A percentile compares a stretch with the other conserved stretches of the same genome.
Evolutionary conservation across 2,329 filamentous ascomycete species (phyloP).

Genomic region (Colletotrichum theobromicola): DNA sequence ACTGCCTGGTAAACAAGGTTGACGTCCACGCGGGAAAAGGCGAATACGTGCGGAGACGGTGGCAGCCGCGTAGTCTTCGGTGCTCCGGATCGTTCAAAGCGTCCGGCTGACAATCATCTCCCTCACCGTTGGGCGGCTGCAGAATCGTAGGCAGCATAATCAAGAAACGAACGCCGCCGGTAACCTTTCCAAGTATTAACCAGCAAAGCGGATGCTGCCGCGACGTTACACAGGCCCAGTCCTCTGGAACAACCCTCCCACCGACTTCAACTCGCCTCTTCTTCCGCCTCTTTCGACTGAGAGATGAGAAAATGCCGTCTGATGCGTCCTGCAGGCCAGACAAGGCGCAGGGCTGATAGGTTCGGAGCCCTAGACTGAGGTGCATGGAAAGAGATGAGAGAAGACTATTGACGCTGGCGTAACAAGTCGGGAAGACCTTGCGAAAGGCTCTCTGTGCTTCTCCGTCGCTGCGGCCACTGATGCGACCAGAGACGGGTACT

Average conservation of each 20-base stretch:
- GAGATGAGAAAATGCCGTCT: not conserved
- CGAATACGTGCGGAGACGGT: not conserved
- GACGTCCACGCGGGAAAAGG: not conserved
- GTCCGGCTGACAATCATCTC: not conserved
- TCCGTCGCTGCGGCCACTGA: not conserved
- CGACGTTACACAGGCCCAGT: not conserved
- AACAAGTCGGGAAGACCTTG: constrained; percentile 3
- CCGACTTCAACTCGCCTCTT: not conserved
- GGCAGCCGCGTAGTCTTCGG: not conserved
- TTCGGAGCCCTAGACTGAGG: not conserved
- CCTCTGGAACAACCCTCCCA: not conserved
- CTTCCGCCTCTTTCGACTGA: not conserved
- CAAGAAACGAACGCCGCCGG: not conserved
- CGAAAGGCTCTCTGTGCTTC: not conserved
- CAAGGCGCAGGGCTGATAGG: not conserved
- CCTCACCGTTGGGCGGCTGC: not conserved
- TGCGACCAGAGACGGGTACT: not conserved
- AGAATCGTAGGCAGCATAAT: not conserved
- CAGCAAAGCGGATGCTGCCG: not conserved
- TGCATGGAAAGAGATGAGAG: not conserved
- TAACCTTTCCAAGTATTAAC: not conserved
- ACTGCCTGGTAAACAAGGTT: not conserved
- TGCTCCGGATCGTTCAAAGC: not conserved
- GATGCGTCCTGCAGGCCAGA: not conserved
- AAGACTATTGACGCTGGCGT: not conserved